Base-by-base conservation (phyloP, 148 eudicot genomes). In the Amaranthus cruentus region DNA sequence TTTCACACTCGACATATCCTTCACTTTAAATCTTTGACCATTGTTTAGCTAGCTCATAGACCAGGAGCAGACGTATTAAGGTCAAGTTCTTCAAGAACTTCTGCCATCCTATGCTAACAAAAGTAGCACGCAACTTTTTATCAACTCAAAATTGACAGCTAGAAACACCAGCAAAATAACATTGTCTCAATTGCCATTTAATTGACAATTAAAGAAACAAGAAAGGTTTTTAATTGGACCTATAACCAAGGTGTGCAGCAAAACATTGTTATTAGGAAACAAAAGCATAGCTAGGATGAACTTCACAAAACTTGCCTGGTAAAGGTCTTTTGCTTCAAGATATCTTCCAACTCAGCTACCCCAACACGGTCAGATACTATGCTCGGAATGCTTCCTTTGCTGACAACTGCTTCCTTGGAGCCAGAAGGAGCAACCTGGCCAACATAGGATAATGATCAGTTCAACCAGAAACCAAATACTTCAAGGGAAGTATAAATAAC, bases 251-350 rank as follows among this genome's bases (percentile, higher is more conserved):
- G 28, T 13, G 2, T 52, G 14, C 46, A 21, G 54, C 15, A 9
- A 18, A 56, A 21, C 53, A 11, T 7, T 55, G 0, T 7, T 58
- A 43, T 6, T 11, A 77, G 44, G 15, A 44, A 12, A 7, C 38
- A 66, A n/a, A 74, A 7, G 48, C 18, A 48, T 14, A 63, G 55
- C 64, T n/a, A 18, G 47, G 15, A 71, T 68, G 47, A 48, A 53
- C 14, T 56, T 8, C 47, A 18, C 47, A 66, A 52, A 62, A 73
- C 77, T 66, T 81, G 84, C 97, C 97, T 90, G 76, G 93, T 87
- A 79, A 91, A 95, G 2, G 88, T 91, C 85, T 86, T 95, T 60
- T 90, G 88, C 84, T 88, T 91, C 73, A 95, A 75, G 69, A 90
- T 75, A 73, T 83, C 86, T 84, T 95, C 98, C 67, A 95, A 96